Evolutionary conservation across 345 rosid genomes (phyloP).

Genomic region (Aegle marmelos): DNA sequence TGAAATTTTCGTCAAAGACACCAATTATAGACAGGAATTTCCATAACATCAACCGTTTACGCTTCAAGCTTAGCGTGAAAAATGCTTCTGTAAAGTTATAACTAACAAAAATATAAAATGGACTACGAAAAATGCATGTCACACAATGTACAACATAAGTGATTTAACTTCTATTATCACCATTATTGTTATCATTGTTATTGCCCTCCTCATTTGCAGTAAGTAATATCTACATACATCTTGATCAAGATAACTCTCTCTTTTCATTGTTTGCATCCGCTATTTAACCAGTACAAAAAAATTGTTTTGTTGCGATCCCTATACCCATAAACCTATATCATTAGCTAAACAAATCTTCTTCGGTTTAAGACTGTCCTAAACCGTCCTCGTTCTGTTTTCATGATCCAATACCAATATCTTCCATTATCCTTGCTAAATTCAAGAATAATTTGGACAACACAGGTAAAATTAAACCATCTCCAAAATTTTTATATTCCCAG

Average conservation of each 20-base stretch:
- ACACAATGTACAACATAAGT: slow-evolving; percentile 26
- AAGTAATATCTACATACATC: slow-evolving; percentile 35
- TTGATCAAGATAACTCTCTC: slow-evolving; percentile 12
- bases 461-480: slow-evolving; percentile 60
- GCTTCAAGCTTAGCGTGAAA: background rate
- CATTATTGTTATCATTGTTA: background rate
- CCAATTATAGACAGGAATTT: background rate
- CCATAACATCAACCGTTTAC: background rate
- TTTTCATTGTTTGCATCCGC: slow-evolving; percentile 19
- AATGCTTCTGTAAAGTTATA: background rate
- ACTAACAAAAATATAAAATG: too few relatives aligned
- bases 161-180: background rate
- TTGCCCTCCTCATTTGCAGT: background rate
- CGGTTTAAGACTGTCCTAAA: slow-evolving; percentile 2
- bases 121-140: background rate
- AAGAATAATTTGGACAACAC: background rate
- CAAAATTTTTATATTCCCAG: slow-evolving; percentile 82
- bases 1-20: too few relatives aligned
- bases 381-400: background rate
- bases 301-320: slow-evolving; percentile 11
- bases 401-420: background rate
- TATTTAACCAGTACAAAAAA: slow-evolving; percentile 40
- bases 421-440: background rate
- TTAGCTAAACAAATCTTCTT: slow-evolving; percentile 20
- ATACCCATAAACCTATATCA: slow-evolving; percentile 14